Evolutionary conservation across 2,329 filamentous ascomycete genomes (phyloP).

Genomic region (Emergomyces africanus): DNA sequence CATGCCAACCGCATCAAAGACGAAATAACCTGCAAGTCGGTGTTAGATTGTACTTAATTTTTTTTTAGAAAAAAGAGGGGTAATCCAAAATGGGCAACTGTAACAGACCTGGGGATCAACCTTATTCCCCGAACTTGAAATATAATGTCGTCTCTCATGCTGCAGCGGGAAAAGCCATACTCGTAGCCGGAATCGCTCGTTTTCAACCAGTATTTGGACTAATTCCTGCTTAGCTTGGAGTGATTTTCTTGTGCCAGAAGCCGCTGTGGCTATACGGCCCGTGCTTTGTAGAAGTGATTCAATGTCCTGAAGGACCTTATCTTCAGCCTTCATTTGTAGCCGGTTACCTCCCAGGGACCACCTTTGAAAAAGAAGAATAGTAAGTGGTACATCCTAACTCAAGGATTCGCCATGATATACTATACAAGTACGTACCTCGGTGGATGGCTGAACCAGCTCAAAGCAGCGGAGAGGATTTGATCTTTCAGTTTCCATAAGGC

Average conservation of each 20-base stretch:
- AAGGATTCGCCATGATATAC: neutral
- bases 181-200: slow-evolving; percentile 66
- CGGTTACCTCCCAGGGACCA: slow-evolving; percentile 97
- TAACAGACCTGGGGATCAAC: slow-evolving; percentile 7
- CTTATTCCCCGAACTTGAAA: slow-evolving; percentile 28
- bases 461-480: slow-evolving; percentile 68
- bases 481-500: slow-evolving; percentile 79
- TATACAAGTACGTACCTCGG: slow-evolving; percentile 41
- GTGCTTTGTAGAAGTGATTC: slow-evolving; percentile 52
- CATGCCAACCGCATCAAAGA: slow-evolving; percentile 71
- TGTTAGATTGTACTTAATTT: slow-evolving; percentile 8
- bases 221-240: slow-evolving; percentile 71
- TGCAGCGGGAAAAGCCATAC: slow-evolving; percentile 84
- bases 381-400: slow-evolving; percentile 9
- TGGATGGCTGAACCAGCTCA: slow-evolving; percentile 76
- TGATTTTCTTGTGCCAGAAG: slow-evolving; percentile 46
- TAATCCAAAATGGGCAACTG: neutral
- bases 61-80: neutral
- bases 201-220: slow-evolving; percentile 66
- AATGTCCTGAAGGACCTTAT: slow-evolving; percentile 67
- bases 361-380: slow-evolving; percentile 20
- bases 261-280: slow-evolving; percentile 42
- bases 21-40: slow-evolving; percentile 37
- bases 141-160: slow-evolving; percentile 44
- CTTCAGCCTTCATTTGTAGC: slow-evolving; percentile 85